A percentile compares a stretch with the other conserved stretches of the same genome.
Evolutionary conservation across 2,329 filamentous ascomycete genomes (phyloP).

Genomic region (Colletotrichum noveboracense): DNA sequence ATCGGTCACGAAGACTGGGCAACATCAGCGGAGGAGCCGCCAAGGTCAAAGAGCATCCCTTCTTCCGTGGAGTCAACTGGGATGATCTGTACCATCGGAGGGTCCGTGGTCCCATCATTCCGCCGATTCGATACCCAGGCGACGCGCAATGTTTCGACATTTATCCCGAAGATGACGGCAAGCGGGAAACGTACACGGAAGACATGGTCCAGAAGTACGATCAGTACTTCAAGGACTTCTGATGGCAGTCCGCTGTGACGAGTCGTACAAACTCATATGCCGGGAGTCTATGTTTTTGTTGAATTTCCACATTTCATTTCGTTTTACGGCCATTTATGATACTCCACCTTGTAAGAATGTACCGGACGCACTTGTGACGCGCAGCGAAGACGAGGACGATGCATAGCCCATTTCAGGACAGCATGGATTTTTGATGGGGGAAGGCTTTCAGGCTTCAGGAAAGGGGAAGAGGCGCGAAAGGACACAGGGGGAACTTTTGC

Average conservation of each 20-base stretch:
- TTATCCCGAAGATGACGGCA: conserved; percentile 78
- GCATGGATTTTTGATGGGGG: neutral
- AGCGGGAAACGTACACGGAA: conserved; percentile 69
- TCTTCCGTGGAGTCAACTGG: conserved; percentile 78
- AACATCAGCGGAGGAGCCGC: conserved; percentile 78
- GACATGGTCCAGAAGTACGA: conserved; percentile 75
- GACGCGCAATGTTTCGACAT: conserved; percentile 84
- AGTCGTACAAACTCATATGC: neutral
- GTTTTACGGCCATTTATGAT: conserved; percentile 3
- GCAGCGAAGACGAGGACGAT: neutral
- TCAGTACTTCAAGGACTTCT: conserved; percentile 75
- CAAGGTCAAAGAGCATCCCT: conserved; percentile 76
- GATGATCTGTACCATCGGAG: conserved; percentile 70
- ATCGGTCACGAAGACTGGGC: conserved; percentile 78
- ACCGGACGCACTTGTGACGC: neutral
- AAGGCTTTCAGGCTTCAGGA: neutral
- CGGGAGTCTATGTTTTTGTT: neutral
- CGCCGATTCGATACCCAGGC: conserved; percentile 73
- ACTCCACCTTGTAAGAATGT: conserved; percentile 11
- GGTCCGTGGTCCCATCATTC: conserved; percentile 73
- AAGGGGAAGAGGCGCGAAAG: neutral
- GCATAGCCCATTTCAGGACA: neutral
- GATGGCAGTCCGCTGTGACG: conserved; percentile 19
- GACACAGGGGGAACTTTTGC: neutral
- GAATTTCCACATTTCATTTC: neutral